Evolutionary conservation across 2,329 filamentous ascomycete genomes (phyloP), one percentile per base, ranked within the genome.

Genomic region (Lasiodiplodia theobromae): DNA sequence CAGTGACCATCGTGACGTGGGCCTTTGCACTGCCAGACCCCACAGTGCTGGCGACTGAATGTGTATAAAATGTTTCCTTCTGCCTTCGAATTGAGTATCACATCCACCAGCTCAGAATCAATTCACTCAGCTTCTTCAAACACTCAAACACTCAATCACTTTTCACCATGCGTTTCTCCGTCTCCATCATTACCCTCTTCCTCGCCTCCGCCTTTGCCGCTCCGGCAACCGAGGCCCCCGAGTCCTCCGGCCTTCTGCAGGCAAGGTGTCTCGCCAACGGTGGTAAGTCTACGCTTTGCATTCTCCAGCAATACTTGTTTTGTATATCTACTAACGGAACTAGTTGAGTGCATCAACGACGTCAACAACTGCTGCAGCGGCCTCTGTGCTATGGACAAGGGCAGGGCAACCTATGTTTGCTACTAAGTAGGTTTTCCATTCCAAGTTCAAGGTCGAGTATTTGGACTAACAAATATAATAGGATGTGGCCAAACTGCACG

Each of bases 301-400:
- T 14, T 44, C 40, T 34, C 31, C 31, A 34, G 0, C 8, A 7
- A 34, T 10, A 10, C 31, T 34, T 47, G 2, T 47, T 47, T 47
- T 7, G 40, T 47, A 47, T 18, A 47, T 47, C 40, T 47, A 3
- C 40, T 11, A 11, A 47, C 40, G 16, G n/a, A 21, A 37, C 12
- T 18, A 60, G 56, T 40, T 25, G 56, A 60, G 16, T 60, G 56
- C 56, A 60, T 60, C 34, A 37, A 60, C 34, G 56, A 60, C 34
- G 18, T 60, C 34, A 60, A 60, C 56, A 60, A 37, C 56, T 60
- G 56, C 56, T 60, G 56, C 56, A 23, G 21, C 28, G 2, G 14
- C n/a, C 34, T 60, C 4, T 60, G 56, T 18, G 56, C 56, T 11
- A 37, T 38, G 34, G 23, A 60, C 34, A 60, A 60, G 56, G 34